Evolutionary conservation across 768 basidiomycete species (phyloP).

Genomic region (Megacollybia marginata): DNA sequence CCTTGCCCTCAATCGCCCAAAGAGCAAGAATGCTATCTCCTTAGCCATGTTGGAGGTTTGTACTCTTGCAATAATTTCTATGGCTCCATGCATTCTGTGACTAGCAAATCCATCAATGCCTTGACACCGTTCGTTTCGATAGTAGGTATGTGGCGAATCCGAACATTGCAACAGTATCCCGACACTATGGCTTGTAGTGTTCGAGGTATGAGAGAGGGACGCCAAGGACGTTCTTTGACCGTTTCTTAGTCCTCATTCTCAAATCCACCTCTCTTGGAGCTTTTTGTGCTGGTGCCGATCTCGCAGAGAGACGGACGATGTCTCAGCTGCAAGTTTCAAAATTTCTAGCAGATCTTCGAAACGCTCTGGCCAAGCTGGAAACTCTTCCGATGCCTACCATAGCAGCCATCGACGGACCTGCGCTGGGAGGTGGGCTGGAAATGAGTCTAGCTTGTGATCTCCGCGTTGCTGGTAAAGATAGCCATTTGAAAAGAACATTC

Average conservation of each 20-base stretch:
- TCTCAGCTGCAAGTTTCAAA: slow-evolving; percentile 59
- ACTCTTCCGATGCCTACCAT: slow-evolving; percentile 82
- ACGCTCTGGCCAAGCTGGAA: slow-evolving; percentile 70
- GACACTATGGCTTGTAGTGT: too few relatives aligned
- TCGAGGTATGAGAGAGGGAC: too few relatives aligned
- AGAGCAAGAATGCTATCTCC: slow-evolving; percentile 86
- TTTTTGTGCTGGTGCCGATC: slow-evolving; percentile 92
- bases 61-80: not conserved
- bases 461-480: slow-evolving; percentile 70
- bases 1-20: slow-evolving; percentile 74
- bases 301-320: slow-evolving; percentile 83
- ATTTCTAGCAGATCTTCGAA: slow-evolving; percentile 73
- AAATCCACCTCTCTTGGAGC: slow-evolving; percentile 68
- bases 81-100: not conserved
- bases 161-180: too few relatives aligned
- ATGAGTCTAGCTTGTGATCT: slow-evolving; percentile 85
- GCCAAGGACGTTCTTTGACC: too few relatives aligned
- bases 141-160: slow-evolving; percentile 35
- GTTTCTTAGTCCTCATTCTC: slow-evolving; percentile 55
- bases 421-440: slow-evolving; percentile 90
- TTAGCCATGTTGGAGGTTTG: slow-evolving; percentile 58
- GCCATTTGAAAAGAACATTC: not conserved
- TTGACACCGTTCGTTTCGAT: slow-evolving; percentile 62
- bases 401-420: slow-evolving; percentile 88
- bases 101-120: slow-evolving; percentile 66